Conservation (phyloP, 495 filamentous ascomycete species). For the Gamarada debralockiae region DNA sequence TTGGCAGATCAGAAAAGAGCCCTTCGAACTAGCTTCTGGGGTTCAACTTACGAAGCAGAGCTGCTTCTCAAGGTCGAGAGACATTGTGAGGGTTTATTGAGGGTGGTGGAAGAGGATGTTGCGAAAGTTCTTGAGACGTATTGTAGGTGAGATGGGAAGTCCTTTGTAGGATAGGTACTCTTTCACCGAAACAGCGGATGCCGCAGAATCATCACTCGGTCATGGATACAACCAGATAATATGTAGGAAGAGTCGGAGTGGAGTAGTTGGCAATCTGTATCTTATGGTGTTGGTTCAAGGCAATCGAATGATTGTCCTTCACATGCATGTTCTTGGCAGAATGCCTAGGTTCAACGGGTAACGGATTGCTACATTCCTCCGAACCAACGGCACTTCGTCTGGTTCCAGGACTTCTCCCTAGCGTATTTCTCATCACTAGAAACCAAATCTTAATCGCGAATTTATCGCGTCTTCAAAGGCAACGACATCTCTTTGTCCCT, state of each 20-base stretch:
- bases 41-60: constrained; percentile 38
- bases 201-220: constrained; percentile 12
- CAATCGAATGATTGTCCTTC: background rate
- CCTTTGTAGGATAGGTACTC: background rate
- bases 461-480: background rate
- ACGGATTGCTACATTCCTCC: background rate
- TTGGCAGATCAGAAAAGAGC: background rate
- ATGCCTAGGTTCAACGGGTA: too few relatives aligned
- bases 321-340: too few relatives aligned
- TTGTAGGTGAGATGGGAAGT: background rate
- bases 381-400: background rate
- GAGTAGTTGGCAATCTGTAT: too few relatives aligned
- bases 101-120: background rate
- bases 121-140: too few relatives aligned
- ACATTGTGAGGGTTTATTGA: constrained; percentile 25
- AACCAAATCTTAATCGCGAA: constrained; percentile 1
- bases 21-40: background rate
- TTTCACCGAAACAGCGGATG: background rate
- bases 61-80: constrained; percentile 47
- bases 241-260: too few relatives aligned
- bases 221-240: background rate
- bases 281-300: background rate
- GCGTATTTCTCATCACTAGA: constrained; percentile 10
- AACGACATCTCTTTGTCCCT: constrained; percentile 16
- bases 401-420: background rate